Conservation (phyloP, 352 stramenopile species). For the Sclerospora graminicola region DNA sequence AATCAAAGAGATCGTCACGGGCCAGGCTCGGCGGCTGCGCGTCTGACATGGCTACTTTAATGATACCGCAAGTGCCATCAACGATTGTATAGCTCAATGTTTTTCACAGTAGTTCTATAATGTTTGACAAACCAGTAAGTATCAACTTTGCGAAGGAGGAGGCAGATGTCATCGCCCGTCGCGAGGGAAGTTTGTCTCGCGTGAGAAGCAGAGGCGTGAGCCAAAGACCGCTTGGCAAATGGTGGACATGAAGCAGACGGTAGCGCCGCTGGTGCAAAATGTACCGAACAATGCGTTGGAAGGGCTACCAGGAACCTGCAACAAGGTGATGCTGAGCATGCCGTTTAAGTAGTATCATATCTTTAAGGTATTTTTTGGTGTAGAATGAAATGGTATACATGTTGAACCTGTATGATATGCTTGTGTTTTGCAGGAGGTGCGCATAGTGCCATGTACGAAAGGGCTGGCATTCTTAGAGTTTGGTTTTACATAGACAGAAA, state of each 20-base stretch:
- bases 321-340: constrained; percentile 92
- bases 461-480: constrained; percentile 96
- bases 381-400: not conserved
- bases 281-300: constrained; percentile 89
- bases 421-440: constrained; percentile 67
- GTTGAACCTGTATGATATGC: constrained; percentile 1
- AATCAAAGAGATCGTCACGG: constrained; percentile 87
- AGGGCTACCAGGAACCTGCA: constrained; percentile 90
- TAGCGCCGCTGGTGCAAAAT: constrained; percentile 32
- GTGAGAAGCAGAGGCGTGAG: constrained; percentile 76
- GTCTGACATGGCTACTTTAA: constrained; percentile 91
- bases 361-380: constrained; percentile 65
- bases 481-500: constrained; percentile 79
- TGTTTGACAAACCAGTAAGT: constrained; percentile 86
- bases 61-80: constrained; percentile 79
- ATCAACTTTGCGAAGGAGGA: constrained; percentile 81
- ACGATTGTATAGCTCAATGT: constrained; percentile 74
- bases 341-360: constrained; percentile 96
- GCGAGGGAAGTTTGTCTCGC: constrained; percentile 63
- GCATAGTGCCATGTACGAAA: constrained; percentile 89
- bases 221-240: constrained; percentile 28
- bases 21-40: constrained; percentile 67
- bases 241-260: constrained; percentile 18
- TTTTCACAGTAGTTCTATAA: constrained; percentile 75
- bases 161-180: constrained; percentile 63